These are phyloP conservation scores for Cyclospora cayetanensis DNA, from an alignment of 169 alveolate species.

Conservation along the genomic window DNA sequence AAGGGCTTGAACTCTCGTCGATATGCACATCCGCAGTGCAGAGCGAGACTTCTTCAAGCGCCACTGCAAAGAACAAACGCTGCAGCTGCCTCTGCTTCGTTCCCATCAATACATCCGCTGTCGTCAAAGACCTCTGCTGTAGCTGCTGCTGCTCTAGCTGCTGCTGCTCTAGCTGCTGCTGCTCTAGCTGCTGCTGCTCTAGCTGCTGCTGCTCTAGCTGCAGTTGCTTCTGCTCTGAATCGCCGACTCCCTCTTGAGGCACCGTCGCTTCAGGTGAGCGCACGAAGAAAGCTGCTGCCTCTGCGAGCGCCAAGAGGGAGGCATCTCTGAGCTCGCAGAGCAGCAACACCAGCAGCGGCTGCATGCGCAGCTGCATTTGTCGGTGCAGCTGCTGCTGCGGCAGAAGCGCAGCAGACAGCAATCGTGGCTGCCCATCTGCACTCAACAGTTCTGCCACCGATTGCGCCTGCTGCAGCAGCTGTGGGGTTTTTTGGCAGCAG, in stretches of 20 bases:
- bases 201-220: neutral
- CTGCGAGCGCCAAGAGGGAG: slow-evolving; percentile 11
- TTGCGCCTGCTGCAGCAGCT: slow-evolving; percentile 44
- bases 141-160: slow-evolving; percentile 21
- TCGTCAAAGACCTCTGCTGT: slow-evolving; percentile 1
- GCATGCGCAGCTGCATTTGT: slow-evolving; percentile 48
- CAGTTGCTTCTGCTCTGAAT: neutral
- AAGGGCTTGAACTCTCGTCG: slow-evolving; percentile 33
- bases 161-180: neutral
- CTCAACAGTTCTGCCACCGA: slow-evolving; percentile 2
- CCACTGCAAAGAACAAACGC: slow-evolving; percentile 41
- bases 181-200: neutral
- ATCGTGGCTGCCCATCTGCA: neutral
- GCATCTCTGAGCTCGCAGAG: slow-evolving; percentile 20
- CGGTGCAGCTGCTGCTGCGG: slow-evolving; percentile 57
- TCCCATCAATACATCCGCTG: neutral
- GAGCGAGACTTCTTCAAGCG: neutral
- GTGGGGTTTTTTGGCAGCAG: slow-evolving; percentile 29
- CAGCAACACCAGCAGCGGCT: slow-evolving; percentile 55
- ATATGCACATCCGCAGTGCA: slow-evolving; percentile 12
- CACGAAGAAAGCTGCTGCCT: slow-evolving; percentile 12
- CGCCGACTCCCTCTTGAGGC: neutral
- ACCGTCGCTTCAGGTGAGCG: neutral
- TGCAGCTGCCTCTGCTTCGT: slow-evolving; percentile 41
- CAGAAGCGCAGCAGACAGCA: neutral